These are phyloP conservation scores for Paraconiothyrium brasiliense DNA, from an alignment of 2,329 filamentous ascomycete genomes.

Conservation along the genomic window DNA sequence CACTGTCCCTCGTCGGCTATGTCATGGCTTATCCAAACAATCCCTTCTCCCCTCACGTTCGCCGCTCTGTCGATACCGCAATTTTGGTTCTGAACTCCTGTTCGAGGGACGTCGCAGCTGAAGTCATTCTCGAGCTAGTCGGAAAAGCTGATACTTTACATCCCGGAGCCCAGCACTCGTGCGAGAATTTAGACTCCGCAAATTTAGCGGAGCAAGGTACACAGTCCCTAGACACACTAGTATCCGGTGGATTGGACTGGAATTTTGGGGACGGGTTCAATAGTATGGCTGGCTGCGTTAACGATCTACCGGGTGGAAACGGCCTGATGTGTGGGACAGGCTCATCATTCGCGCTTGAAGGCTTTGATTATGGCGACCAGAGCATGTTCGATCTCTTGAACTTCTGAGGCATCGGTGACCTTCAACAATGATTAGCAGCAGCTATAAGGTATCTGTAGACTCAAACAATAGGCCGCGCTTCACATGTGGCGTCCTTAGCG, in stretches of 20 bases:
- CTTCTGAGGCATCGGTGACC: neutral
- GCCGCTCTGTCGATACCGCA: conserved; percentile 6
- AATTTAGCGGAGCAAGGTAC: neutral
- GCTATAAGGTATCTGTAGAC: neutral
- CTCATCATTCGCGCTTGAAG: neutral
- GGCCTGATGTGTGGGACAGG: neutral
- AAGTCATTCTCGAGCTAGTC: neutral
- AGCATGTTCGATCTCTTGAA: neutral
- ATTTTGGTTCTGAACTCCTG: neutral
- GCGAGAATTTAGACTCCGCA: neutral
- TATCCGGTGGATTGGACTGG: neutral
- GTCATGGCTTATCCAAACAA: conserved; percentile 50
- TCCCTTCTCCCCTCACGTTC: conserved; percentile 25
- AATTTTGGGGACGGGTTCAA: neutral
- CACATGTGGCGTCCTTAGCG: too few relatives aligned
- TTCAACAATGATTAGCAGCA: too few relatives aligned
- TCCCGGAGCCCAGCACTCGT: neutral
- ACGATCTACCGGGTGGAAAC: neutral
- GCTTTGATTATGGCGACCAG: neutral
- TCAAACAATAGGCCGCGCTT: neutral
- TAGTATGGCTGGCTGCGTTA: neutral
- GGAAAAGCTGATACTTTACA: neutral
- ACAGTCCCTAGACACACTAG: neutral
- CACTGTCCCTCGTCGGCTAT: conserved; percentile 54
- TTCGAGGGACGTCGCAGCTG: neutral